Evolutionary conservation across 129 eudicot genomes (phyloP), one percentile per base, ranked within the genome.

Genomic region (Logfia minima): DNA sequence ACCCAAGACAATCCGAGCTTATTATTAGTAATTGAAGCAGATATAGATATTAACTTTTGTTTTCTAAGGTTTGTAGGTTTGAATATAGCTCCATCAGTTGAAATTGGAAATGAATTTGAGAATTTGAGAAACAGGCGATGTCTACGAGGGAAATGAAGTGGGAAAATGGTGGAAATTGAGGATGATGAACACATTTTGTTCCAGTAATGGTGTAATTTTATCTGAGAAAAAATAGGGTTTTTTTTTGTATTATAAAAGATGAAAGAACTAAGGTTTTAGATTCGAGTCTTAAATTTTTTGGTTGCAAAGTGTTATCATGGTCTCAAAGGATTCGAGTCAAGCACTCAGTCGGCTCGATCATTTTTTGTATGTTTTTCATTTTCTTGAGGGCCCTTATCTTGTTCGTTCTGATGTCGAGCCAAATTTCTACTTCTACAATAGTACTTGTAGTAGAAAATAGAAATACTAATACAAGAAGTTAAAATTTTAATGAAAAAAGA

Each of bases 1-100:
- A 59, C 63, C 96, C 96, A 90, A 5, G 90, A 85, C 8, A 84
- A 39, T 17, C 85, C 76, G n/a, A 75, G 63, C 61, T 86, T 74
- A 58, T 80, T 73, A 68, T 81, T 55, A 9, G 91, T 48, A 48
- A 82, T 22, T 48, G 90, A 87, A 8, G 91, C 86, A 73, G 88
- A 74, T 3, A 86, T 29, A 31, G 83, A 78, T 11, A 56, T 43
- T 5, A 63, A 75, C 21, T 53, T 75, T 43, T 55, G 71, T 29
- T 16, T 60, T 75, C 66, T 77, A 77, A 83, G 84, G 76, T 67
- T 88, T 80, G 72, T 81, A 64, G 77, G 79, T 77, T 41, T 82
- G 62, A 59, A 56, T 56, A 24, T 37, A 77, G 21, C 71, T 24
- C 74, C 80, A 67, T 7, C 26, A 8, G 63, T 5, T 9, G 11